Percentiles rank a stretch among this genome's conserved stretches.
These are phyloP conservation scores for Pythium aristosporum DNA, from an alignment of 352 stramenopile genomes.

Conservation along the genomic window DNA sequence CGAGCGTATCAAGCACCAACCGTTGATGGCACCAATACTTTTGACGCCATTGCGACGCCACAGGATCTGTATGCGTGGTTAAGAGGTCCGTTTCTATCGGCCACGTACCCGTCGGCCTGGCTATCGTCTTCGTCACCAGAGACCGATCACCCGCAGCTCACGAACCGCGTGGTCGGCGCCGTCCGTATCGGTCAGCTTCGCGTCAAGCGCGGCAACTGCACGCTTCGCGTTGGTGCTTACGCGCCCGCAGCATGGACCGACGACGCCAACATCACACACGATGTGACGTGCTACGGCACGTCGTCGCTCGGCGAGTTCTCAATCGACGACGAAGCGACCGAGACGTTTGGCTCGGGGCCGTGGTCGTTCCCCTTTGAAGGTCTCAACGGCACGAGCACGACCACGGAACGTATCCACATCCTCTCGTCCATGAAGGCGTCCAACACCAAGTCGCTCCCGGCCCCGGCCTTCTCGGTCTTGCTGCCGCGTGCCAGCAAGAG, in stretches of 20 bases:
- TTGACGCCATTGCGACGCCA: slow-evolving; percentile 19
- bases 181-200: slow-evolving; percentile 51
- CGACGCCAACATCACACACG: not conserved
- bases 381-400: slow-evolving; percentile 37
- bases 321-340: slow-evolving; percentile 20
- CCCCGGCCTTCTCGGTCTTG: slow-evolving; percentile 45
- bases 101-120: slow-evolving; percentile 19
- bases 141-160: slow-evolving; percentile 15
- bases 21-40: slow-evolving; percentile 11
- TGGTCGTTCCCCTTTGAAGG: slow-evolving; percentile 33
- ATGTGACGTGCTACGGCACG: slow-evolving; percentile 28
- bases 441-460: slow-evolving; percentile 28
- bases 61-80: slow-evolving; percentile 36
- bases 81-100: slow-evolving; percentile 28
- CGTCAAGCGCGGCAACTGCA: slow-evolving; percentile 35
- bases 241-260: slow-evolving; percentile 19
- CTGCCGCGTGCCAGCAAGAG: slow-evolving; percentile 28
- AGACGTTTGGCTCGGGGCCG: slow-evolving; percentile 18
- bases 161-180: slow-evolving; percentile 39
- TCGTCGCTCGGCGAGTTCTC: slow-evolving; percentile 23
- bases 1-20: slow-evolving; percentile 22
- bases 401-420: slow-evolving; percentile 29
- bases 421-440: slow-evolving; percentile 41
- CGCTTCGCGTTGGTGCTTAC: slow-evolving; percentile 32
- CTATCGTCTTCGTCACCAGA: not conserved